A percentile compares a stretch with the other conserved stretches of the same genome.
phyloP scores from a whole-genome alignment of 805 yeast genomes.

The Ogataea populi-albae region DNA sequence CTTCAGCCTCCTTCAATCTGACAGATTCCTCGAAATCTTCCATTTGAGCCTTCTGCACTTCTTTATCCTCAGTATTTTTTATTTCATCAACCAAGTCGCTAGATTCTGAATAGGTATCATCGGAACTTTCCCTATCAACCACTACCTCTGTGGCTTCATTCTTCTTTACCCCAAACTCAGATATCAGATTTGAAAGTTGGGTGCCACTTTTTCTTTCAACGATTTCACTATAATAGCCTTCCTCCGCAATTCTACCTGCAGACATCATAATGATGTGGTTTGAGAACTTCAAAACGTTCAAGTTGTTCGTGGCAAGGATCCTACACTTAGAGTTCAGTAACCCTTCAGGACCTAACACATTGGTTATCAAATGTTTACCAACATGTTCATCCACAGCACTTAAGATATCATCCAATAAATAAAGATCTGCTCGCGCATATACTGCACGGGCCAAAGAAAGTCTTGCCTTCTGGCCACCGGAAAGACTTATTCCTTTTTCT shows the following conservation, averaged over 20 bases:
- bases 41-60: conserved; percentile 63
- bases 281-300: conserved; percentile 77
- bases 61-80: conserved; percentile 33
- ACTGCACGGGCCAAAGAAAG: conserved; percentile 91
- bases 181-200: conserved; percentile 51
- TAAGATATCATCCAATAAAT: conserved; percentile 83
- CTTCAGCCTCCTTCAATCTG: conserved; percentile 36
- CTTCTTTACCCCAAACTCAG: conserved; percentile 57
- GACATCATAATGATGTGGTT: conserved; percentile 64
- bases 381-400: conserved; percentile 98
- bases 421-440: conserved; percentile 85
- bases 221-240: conserved; percentile 57
- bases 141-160: conserved; percentile 14
- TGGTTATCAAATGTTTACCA: conserved; percentile 75
- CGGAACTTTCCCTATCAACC: conserved; percentile 17
- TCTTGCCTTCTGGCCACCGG: conserved; percentile 97
- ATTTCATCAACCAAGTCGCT: conserved; percentile 29
- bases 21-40: conserved; percentile 38
- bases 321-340: conserved; percentile 70
- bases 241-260: conserved; percentile 66
- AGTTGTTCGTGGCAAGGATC: conserved; percentile 81
- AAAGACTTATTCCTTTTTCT: conserved; percentile 89
- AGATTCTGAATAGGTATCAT: conserved; percentile 16
- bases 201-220: conserved; percentile 36
- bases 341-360: conserved; percentile 81